Conservation (phyloP, 257 asterid species). For the Solanum chiquidenum region DNA sequence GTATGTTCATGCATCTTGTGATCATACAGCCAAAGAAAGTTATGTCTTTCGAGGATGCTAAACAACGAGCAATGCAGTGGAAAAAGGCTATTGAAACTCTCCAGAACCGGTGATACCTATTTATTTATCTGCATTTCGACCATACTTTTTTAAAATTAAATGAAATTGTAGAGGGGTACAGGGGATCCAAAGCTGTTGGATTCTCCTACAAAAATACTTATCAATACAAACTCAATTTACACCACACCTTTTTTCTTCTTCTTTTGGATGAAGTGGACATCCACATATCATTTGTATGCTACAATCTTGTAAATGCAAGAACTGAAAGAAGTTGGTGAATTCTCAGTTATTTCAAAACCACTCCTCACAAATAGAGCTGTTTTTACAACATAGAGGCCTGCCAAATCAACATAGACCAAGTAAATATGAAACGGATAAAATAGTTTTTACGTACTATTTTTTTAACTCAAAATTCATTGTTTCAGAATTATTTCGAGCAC, state of each 20-base stretch:
- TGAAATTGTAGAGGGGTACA: not conserved
- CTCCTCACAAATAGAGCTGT: not conserved
- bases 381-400: not conserved
- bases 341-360: not conserved
- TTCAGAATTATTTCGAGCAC: not conserved
- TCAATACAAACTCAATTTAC: not conserved
- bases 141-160: not conserved
- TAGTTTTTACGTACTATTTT: too few species aligned
- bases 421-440: not conserved
- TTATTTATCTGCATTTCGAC: not conserved
- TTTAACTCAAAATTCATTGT: not conserved
- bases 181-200: not conserved
- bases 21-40: constrained; percentile 78
- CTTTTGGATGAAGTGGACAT: not conserved
- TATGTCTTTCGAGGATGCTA: constrained; percentile 73
- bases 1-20: not conserved
- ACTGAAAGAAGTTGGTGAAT: not conserved
- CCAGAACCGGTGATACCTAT: constrained; percentile 50
- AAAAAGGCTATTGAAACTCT: constrained; percentile 90
- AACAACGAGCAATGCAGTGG: constrained; percentile 90
- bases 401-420: not conserved
- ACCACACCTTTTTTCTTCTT: not conserved
- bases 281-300: not conserved
- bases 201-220: not conserved
- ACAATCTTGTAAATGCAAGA: not conserved